Base-by-base conservation (phyloP, 805 yeast species). In the Cyberlindnera sargentensis region DNA sequence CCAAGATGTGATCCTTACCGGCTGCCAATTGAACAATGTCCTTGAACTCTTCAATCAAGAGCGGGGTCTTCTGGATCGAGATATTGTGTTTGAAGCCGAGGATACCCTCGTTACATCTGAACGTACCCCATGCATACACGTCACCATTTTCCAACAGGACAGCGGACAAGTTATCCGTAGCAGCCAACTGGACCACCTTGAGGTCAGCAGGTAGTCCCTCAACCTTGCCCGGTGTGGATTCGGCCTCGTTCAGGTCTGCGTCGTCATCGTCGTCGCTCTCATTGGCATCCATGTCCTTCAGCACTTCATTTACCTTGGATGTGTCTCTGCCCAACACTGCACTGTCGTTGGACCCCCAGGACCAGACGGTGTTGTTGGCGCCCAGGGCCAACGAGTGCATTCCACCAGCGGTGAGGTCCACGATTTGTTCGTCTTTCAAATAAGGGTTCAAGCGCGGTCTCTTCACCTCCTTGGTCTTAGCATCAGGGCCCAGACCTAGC, bases 321-420 rank as follows among this genome's bases (percentile, higher is more conserved):
- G 93, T 83, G 55, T 84, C 86, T 62, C 99, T 79, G 20, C 98
- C 99, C 36, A 93, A 70, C 4, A 86, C 97, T 32, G 84, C 88
- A 47, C 89, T 81, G 57, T 93, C 99, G 55, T 93, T 93, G 37
- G 86, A 84, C 46, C 99, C 99, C 99, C 99, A 93, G 3, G 96
- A 84, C 96, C 97, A 93, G n/a, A 93, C 64, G 46, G 76, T 71
- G 51, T 88, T 88, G 15, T 78, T 68, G 34, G 76, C 63, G 59
- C 89, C 97, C 41, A 91, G 65, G 0, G 91, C 97, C 37, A 93
- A 60, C 1, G 84, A 78, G 60, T 93, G 99, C 84, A 93, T 91
- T 41, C 99, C 99, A 40, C 99, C 99, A 26, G 80, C 95, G 1
- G 95, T 88, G 56, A 93, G 71, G 49, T 87, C 91, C 27, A 89